Conservation (phyloP, 2,329 filamentous ascomycete genomes). For the Cryphonectria japonica region DNA sequence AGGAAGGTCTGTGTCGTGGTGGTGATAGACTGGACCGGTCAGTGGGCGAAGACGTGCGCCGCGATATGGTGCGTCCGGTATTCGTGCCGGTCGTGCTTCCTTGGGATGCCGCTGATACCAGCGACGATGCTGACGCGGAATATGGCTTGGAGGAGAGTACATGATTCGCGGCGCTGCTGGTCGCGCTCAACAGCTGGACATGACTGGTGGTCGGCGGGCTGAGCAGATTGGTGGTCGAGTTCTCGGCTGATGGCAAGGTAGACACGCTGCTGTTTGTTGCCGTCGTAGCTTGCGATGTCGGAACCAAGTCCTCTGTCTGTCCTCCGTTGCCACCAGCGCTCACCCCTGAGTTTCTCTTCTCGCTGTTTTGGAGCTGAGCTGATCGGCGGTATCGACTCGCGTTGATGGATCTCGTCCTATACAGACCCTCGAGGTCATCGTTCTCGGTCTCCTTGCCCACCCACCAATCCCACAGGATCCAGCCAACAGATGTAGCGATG, state of each 20-base stretch:
- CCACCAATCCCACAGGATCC: slow-evolving; percentile 93
- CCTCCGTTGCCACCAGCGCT: slow-evolving; percentile 34
- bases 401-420: slow-evolving; percentile 43
- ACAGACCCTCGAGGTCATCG: slow-evolving; percentile 47
- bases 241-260: slow-evolving; percentile 45
- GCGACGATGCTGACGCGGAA: slow-evolving; percentile 59
- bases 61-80: slow-evolving; percentile 35
- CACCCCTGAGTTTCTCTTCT: slow-evolving; percentile 31
- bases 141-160: slow-evolving; percentile 46
- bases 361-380: slow-evolving; percentile 30
- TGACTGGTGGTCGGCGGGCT: slow-evolving; percentile 24
- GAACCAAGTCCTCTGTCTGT: slow-evolving; percentile 23
- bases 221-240: slow-evolving; percentile 51
- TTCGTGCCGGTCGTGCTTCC: slow-evolving; percentile 32
- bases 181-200: slow-evolving; percentile 33
- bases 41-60: slow-evolving; percentile 36
- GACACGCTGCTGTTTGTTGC: slow-evolving; percentile 33
- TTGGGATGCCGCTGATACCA: slow-evolving; percentile 50
- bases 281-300: slow-evolving; percentile 22
- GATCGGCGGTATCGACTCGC: slow-evolving; percentile 34
- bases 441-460: slow-evolving; percentile 63
- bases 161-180: slow-evolving; percentile 34
- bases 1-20: slow-evolving; percentile 38
- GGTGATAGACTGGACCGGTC: slow-evolving; percentile 39
- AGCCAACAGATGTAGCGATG: slow-evolving; percentile 80